A percentile compares a stretch with the other conserved stretches of the same genome.
Conservation (phyloP, 2,329 filamentous ascomycete genomes). For the Magnaporthales sp. region DNA sequence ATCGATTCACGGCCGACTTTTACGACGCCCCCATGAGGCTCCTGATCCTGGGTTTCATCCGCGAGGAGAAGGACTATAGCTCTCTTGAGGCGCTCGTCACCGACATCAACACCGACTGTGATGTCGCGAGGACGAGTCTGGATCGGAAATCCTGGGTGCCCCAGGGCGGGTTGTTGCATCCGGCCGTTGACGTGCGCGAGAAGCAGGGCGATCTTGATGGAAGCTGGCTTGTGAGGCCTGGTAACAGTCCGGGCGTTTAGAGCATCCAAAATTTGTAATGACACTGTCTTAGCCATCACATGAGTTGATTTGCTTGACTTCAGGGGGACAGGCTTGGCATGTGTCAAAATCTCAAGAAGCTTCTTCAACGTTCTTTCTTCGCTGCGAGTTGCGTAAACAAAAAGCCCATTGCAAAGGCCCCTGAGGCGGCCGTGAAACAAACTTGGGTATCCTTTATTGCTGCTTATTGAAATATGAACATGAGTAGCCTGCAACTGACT, state of each 20-base stretch:
- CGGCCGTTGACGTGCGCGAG: background rate
- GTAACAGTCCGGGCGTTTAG: background rate
- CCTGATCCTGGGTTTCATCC: constrained; percentile 76
- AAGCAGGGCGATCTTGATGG: background rate
- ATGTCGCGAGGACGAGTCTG: constrained; percentile 69
- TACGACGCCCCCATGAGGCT: constrained; percentile 76
- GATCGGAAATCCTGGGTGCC: constrained; percentile 53
- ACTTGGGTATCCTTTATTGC: constrained; percentile 3
- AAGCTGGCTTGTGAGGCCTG: background rate
- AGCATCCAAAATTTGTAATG: background rate
- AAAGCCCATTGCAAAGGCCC: background rate
- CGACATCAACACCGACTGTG: constrained; percentile 84
- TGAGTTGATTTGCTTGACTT: background rate
- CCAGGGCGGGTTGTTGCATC: background rate
- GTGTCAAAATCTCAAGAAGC: background rate
- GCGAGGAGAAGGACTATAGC: constrained; percentile 83
- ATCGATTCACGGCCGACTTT: constrained; percentile 70
- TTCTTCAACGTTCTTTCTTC: background rate
- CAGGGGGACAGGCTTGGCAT: background rate
- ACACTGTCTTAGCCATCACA: background rate
- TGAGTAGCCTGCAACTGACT: background rate
- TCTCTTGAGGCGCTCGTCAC: constrained; percentile 73
- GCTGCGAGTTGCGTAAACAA: background rate
- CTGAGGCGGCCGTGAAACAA: background rate
- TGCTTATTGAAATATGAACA: background rate